These are phyloP conservation scores for Osmanthus fragrans DNA, from an alignment of 257 asterid genomes.

Conservation along the genomic window DNA sequence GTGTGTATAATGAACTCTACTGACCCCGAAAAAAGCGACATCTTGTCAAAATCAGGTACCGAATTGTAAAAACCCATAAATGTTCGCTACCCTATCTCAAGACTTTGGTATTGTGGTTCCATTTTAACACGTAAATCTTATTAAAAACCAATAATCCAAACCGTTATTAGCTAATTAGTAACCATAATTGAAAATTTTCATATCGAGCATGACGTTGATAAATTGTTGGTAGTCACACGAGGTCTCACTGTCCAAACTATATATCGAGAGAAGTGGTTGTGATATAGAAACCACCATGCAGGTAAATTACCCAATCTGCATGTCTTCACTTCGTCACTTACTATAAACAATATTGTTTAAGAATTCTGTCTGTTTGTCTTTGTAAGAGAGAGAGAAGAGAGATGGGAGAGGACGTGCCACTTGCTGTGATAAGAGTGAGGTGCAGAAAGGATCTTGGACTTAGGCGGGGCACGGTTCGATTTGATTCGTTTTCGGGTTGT, in stretches of 20 bases:
- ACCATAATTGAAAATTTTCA: no score
- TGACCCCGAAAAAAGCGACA: slow-evolving; percentile 23
- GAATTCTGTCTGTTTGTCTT: no score
- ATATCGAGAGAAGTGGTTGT: slow-evolving; percentile 13
- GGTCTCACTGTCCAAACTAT: background rate
- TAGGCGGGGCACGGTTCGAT: no score
- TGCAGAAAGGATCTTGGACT: slow-evolving; percentile 74
- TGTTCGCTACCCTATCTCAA: slow-evolving; percentile 20
- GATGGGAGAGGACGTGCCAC: slow-evolving; percentile 70
- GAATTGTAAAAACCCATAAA: slow-evolving; percentile 14
- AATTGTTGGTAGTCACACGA: no score
- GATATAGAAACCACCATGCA: slow-evolving; percentile 18
- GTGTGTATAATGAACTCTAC: slow-evolving; percentile 16
- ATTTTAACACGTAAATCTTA: no score
- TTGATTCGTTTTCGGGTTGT: no score
- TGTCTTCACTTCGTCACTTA: no score
- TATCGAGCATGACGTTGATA: no score
- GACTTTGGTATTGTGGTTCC: background rate
- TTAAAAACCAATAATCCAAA: no score
- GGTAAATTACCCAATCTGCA: no score
- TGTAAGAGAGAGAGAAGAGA: background rate
- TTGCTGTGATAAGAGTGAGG: slow-evolving; percentile 66
- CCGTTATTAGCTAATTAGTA: no score
- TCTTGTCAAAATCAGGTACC: slow-evolving; percentile 36
- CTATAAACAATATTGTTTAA: no score